Conservation (phyloP, 2,329 filamentous ascomycete genomes). For the Ramularia collo-cygni region DNA sequence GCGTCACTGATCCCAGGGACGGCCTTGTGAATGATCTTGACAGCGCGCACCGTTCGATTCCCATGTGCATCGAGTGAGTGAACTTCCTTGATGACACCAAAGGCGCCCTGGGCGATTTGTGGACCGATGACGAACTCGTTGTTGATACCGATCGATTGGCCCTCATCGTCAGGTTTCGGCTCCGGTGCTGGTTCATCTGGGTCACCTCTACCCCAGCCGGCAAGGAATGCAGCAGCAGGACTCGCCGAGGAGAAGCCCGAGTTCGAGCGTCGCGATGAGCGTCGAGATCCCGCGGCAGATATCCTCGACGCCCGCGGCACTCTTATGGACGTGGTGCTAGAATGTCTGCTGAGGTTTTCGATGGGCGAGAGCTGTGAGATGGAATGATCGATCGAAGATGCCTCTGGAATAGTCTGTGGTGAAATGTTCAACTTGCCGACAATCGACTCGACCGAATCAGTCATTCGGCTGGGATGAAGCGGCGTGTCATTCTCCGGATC, state of each 20-base stretch:
- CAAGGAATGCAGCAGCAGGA: constrained; percentile 29
- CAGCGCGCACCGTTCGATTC: constrained; percentile 50
- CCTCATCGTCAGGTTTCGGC: constrained; percentile 57
- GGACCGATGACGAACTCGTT: constrained; percentile 61
- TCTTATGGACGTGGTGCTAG: constrained; percentile 25
- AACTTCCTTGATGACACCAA: constrained; percentile 61
- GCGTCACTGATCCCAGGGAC: constrained; percentile 48
- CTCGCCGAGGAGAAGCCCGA: constrained; percentile 24
- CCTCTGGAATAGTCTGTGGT: constrained; percentile 28
- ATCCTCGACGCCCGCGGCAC: constrained; percentile 18
- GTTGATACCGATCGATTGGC: constrained; percentile 55
- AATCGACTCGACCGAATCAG: constrained; percentile 26
- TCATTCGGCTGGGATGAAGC: constrained; percentile 17
- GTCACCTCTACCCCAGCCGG: constrained; percentile 22
- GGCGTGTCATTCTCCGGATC: constrained; percentile 15
- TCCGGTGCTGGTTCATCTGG: constrained; percentile 22
- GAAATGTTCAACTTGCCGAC: constrained; percentile 23
- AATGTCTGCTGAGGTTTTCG: constrained; percentile 23
- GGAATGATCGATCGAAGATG: constrained; percentile 20
- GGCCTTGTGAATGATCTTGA: constrained; percentile 61
- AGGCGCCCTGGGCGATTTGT: constrained; percentile 59
- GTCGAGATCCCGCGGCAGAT: constrained; percentile 13
- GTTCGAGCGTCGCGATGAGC: constrained; percentile 24
- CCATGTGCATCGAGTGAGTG: constrained; percentile 50
- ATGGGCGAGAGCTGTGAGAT: constrained; percentile 14